Evolutionary conservation across 176 grass and related monocot genomes (phyloP).

Genomic region (Carex littledalei): DNA sequence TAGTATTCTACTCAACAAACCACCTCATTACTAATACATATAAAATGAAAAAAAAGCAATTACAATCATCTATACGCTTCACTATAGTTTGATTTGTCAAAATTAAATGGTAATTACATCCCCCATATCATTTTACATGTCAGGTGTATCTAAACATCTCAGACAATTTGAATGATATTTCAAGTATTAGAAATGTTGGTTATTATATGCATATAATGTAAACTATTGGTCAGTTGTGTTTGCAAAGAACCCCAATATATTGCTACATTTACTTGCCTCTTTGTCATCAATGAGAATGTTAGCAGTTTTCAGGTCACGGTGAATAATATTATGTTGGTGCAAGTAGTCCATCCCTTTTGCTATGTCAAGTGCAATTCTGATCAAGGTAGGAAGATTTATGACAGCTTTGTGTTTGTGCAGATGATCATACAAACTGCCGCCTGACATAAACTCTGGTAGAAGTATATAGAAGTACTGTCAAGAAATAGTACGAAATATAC

Average conservation of each 20-base stretch:
- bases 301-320: constrained; percentile 44
- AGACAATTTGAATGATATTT: not conserved
- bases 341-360: constrained; percentile 50
- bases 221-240: not conserved
- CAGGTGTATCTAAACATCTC: not conserved
- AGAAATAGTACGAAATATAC: constrained; percentile 2
- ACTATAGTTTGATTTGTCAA: not conserved
- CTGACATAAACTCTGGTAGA: constrained; percentile 39
- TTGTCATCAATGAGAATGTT: constrained; percentile 54
- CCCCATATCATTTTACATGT: not conserved
- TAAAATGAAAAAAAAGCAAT: not conserved
- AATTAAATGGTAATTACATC: not conserved
- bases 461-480: constrained; percentile 7
- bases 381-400: constrained; percentile 32
- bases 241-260: not conserved
- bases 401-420: constrained; percentile 32
- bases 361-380: constrained; percentile 43
- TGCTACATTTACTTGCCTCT: constrained; percentile 23
- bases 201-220: not conserved
- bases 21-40: not conserved
- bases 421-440: constrained; percentile 43
- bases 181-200: not conserved
- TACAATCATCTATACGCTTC: not conserved
- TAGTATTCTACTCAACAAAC: not conserved
- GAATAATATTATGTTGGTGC: constrained; percentile 45